These are phyloP conservation scores for Olyra latifolia DNA, from an alignment of 176 grass and related monocot species.

Conservation along the genomic window DNA sequence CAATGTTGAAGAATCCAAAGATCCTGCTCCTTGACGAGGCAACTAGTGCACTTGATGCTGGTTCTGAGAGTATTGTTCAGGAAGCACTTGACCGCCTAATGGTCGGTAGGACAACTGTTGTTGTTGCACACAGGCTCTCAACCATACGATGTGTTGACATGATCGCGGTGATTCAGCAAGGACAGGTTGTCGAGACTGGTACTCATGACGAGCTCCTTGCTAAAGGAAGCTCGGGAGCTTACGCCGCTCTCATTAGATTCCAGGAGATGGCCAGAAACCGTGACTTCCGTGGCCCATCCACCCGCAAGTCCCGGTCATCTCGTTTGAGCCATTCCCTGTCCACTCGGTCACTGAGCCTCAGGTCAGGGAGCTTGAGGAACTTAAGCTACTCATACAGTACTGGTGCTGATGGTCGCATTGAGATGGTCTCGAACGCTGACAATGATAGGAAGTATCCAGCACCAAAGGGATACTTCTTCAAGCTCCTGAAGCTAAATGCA, in stretches of 20 bases:
- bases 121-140: conserved; percentile 69
- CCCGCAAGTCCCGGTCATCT: conserved; percentile 57
- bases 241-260: conserved; percentile 66
- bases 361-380: conserved; percentile 79
- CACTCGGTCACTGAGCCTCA: conserved; percentile 68
- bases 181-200: conserved; percentile 72
- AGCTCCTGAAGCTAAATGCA: conserved; percentile 71
- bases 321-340: conserved; percentile 71
- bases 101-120: conserved; percentile 66
- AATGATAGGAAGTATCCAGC: conserved; percentile 68
- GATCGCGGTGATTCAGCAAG: conserved; percentile 82
- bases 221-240: conserved; percentile 63
- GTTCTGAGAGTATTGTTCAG: conserved; percentile 76
- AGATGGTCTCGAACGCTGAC: conserved; percentile 81
- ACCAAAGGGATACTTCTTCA: conserved; percentile 68
- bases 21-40: conserved; percentile 79
- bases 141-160: conserved; percentile 71
- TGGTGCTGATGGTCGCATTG: conserved; percentile 66
- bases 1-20: conserved; percentile 82
- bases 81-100: conserved; percentile 79
- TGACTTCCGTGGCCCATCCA: conserved; percentile 53
- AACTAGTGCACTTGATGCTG: conserved; percentile 76
- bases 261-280: conserved; percentile 76
- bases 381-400: conserved; percentile 81
- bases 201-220: conserved; percentile 76